Percentiles rank a stretch among this genome's conserved stretches.
These are phyloP conservation scores for Claviceps sp. DNA, from an alignment of 2,329 filamentous ascomycete species.

Conservation along the genomic window DNA sequence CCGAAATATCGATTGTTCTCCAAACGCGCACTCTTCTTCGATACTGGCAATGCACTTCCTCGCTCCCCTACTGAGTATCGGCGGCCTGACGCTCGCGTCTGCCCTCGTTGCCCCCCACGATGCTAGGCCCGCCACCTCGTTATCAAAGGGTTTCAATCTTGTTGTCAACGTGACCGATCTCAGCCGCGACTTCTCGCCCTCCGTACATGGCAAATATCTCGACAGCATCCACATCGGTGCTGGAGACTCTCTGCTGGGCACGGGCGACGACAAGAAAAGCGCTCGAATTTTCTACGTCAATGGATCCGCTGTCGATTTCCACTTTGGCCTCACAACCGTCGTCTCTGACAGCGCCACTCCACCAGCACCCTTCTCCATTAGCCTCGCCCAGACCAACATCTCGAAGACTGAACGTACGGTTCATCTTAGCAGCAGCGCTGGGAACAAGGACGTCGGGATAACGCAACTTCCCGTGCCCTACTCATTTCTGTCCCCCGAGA, in stretches of 20 bases:
- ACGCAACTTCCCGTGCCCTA: conserved; percentile 13
- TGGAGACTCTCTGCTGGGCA: conserved; percentile 24
- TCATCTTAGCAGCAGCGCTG: not conserved
- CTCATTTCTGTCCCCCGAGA: conserved; percentile 20
- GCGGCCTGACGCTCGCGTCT: conserved; percentile 13
- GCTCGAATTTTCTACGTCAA: conserved; percentile 34
- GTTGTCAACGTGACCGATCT: conserved; percentile 31
- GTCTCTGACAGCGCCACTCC: conserved; percentile 1
- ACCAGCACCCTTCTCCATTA: conserved; percentile 11
- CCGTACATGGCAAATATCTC: conserved; percentile 27
- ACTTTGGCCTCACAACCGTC: conserved; percentile 6
- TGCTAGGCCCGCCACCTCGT: conserved; percentile 2
- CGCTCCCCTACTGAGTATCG: conserved; percentile 8
- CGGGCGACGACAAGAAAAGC: conserved; percentile 12
- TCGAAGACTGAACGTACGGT: conserved; percentile 1
- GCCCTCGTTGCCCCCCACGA: conserved; percentile 7
- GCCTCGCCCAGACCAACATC: not conserved
- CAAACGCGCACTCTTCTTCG: not conserved
- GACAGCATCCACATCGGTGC: conserved; percentile 30
- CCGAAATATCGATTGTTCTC: not conserved
- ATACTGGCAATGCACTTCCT: not conserved
- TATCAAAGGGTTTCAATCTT: conserved; percentile 24
- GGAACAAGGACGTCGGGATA: conserved; percentile 18
- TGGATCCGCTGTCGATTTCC: conserved; percentile 25
- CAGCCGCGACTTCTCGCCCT: conserved; percentile 23